These are phyloP conservation scores for Fusarium abutilonis DNA, from an alignment of 2,329 filamentous ascomycete genomes.

Conservation along the genomic window DNA sequence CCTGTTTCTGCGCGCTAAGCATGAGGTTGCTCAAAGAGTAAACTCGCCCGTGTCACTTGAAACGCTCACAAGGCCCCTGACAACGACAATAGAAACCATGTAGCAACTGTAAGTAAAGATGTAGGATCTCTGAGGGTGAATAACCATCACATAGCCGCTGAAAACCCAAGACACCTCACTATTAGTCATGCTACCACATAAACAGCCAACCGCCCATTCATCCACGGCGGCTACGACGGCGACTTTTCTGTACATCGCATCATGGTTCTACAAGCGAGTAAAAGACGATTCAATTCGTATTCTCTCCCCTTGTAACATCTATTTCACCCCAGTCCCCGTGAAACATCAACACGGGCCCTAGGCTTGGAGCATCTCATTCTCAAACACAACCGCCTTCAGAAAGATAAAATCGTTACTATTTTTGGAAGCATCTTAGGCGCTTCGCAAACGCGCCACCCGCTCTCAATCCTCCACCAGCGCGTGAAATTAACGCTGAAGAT, in stretches of 20 bases:
- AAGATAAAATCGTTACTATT: slow-evolving; percentile 36
- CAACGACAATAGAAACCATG: background rate
- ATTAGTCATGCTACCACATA: slow-evolving; percentile 21
- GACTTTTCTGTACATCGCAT: background rate
- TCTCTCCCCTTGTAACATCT: slow-evolving; percentile 17
- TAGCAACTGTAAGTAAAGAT: background rate
- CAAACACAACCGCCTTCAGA: slow-evolving; percentile 34
- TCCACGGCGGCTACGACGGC: slow-evolving; percentile 15
- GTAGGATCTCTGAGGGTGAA: background rate
- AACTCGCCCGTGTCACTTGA: slow-evolving; percentile 32
- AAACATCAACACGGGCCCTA: slow-evolving; percentile 38
- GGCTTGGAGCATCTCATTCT: slow-evolving; percentile 21
- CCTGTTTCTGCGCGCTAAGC: slow-evolving; percentile 35
- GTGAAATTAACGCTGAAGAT: background rate
- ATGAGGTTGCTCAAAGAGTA: slow-evolving; percentile 24
- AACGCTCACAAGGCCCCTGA: slow-evolving; percentile 22
- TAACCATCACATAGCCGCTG: background rate
- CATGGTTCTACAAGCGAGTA: slow-evolving; percentile 6
- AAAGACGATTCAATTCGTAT: slow-evolving; percentile 21
- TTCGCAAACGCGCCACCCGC: slow-evolving; percentile 39
- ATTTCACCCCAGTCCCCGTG: slow-evolving; percentile 32
- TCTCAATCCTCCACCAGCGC: slow-evolving; percentile 8
- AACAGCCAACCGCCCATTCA: background rate
- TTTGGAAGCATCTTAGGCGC: slow-evolving; percentile 42
- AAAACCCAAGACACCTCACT: slow-evolving; percentile 5